Base-by-base conservation (phyloP, 495 filamentous ascomycete genomes). In the Elasticomyces elasticus region DNA sequence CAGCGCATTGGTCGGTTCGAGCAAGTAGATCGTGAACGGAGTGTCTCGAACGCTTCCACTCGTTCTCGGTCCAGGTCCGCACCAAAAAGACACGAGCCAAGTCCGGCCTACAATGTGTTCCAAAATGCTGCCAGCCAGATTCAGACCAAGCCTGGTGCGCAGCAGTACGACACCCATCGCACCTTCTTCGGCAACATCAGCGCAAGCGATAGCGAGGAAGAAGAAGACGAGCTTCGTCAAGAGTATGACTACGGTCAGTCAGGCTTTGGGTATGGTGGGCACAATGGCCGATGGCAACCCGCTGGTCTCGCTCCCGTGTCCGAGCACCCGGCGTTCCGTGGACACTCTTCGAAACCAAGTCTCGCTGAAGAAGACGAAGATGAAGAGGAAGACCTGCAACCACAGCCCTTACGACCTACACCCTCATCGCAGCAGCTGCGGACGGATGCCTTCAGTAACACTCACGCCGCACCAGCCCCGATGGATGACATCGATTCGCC, bases 401-500 rank as follows among this genome's bases (percentile, higher is more conserved):
- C 52, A 19, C 15, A 41, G 45, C 42, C 31, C 5, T 37, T 49
- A 26, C 35, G 19, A 17, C 58, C 49, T 1, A 12, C 28, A 2
- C 22, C 48, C 12, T 52, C 55, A 11, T 45, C 55, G 19, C 35
- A 15, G 5, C 44, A 45, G n/a, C 22, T 52, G 25, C 55, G 25
- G 2, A 44, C 23, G 13, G 50, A 59, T 13, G 33, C 54, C 6
- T 10, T 31, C 11, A 17, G 19, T 5, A 9, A 19, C 17, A 13
- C 37, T 2, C 26, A 50, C 10, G 30, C 46, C 2, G 23, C 11
- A 9, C 6, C 5, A 7, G 1, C 33, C 7, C 22, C 49, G 19
- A 11, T 37, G n/a, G 28, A 37, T 15, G 59, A 60, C n/a, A 13
- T 67, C 15, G 87, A 96, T 63, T 95, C 90, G 0, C 89, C 91